A percentile compares a stretch with the other conserved stretches of the same genome.
Evolutionary conservation across 2,329 filamentous ascomycete species (phyloP).

Genomic region (Sporothrix pallida): DNA sequence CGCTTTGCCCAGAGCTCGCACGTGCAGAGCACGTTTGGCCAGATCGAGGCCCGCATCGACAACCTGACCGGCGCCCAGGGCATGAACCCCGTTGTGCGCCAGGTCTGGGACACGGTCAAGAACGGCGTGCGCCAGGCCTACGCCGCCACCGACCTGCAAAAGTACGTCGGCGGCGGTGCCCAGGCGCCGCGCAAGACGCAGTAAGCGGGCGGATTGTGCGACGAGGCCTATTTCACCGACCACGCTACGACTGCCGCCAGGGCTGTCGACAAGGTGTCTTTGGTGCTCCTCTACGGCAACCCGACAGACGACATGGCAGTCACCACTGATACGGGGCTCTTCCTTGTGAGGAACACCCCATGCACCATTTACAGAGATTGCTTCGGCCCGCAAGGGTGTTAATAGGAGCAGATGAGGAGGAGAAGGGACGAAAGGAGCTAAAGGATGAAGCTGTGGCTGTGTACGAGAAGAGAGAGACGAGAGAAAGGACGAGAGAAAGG

Average conservation of each 20-base stretch:
- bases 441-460: neutral
- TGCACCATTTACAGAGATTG: neutral
- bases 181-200: slow-evolving; percentile 63
- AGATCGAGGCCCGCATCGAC: slow-evolving; percentile 77
- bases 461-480: neutral
- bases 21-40: slow-evolving; percentile 80
- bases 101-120: slow-evolving; percentile 84
- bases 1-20: slow-evolving; percentile 90
- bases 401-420: neutral
- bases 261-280: too few relatives aligned
- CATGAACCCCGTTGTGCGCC: slow-evolving; percentile 77
- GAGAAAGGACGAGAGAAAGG: neutral
- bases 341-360: too few relatives aligned
- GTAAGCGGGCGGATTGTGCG: slow-evolving; percentile 22
- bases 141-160: slow-evolving; percentile 77
- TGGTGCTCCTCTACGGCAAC: too few relatives aligned
- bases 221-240: too few relatives aligned
- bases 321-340: too few relatives aligned
- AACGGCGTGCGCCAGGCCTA: slow-evolving; percentile 72
- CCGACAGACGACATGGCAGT: too few relatives aligned
- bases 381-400: neutral
- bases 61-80: slow-evolving; percentile 83
- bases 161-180: slow-evolving; percentile 68
- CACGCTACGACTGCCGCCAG: too few relatives aligned
- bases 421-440: too few relatives aligned